Conservation (phyloP, 495 filamentous ascomycete species). For the Aspergillus panamensis region DNA sequence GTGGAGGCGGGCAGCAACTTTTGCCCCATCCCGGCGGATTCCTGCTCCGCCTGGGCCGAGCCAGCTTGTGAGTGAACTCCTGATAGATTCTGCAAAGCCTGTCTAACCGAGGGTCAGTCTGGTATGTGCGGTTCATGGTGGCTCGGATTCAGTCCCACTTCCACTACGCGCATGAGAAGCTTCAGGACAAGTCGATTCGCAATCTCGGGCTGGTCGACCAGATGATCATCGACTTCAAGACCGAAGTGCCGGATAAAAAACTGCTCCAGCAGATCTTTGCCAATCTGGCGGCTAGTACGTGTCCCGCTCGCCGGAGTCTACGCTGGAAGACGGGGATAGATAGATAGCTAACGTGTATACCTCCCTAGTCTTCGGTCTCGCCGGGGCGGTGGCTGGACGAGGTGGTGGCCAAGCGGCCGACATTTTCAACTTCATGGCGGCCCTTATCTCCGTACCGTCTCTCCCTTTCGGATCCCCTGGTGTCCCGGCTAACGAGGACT, state of each 20-base stretch:
- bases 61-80: not conserved
- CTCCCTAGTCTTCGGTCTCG: not conserved
- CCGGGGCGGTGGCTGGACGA: not conserved
- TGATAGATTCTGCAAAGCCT: not conserved
- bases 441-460: not conserved
- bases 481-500: too few species aligned
- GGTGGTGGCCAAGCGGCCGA: not conserved
- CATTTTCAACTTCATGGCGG: not conserved
- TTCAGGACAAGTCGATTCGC: slow-evolving; percentile 1
- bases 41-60: not conserved
- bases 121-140: not conserved
- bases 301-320: not conserved
- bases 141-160: not conserved
- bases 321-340: not conserved
- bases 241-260: not conserved
- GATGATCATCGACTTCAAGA: slow-evolving; percentile 3
- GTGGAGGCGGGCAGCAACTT: not conserved
- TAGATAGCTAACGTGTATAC: not conserved
- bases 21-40: not conserved
- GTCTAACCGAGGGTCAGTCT: not conserved
- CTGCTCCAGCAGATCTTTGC: not conserved
- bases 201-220: slow-evolving; percentile 1
- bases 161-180: not conserved
- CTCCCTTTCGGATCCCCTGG: too few species aligned
- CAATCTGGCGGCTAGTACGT: not conserved